phyloP scores from a whole-genome alignment of 2,329 filamentous ascomycete genomes.

The Colletotrichum horii region DNA sequence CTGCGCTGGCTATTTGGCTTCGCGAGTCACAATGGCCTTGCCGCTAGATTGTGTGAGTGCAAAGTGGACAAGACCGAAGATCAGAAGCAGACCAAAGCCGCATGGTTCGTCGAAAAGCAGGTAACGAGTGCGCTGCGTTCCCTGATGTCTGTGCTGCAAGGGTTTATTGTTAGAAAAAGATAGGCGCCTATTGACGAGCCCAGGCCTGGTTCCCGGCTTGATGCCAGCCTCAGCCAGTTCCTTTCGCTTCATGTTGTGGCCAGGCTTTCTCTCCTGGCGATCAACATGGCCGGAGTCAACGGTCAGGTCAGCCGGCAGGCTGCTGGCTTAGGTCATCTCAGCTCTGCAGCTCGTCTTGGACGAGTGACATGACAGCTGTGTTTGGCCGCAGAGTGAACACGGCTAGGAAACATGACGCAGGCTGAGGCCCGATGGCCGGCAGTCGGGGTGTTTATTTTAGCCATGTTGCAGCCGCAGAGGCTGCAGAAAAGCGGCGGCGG shows the following conservation, averaged over 20 bases:
- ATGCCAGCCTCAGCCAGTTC: background rate
- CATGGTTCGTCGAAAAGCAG: background rate
- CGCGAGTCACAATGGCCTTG: background rate
- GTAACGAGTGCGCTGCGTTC: background rate
- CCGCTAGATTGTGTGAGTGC: background rate
- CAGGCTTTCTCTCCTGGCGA: background rate
- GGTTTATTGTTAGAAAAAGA: background rate
- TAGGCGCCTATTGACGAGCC: background rate
- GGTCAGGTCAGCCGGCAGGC: background rate
- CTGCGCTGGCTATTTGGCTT: background rate
- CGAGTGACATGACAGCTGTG: background rate
- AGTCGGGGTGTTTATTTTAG: slow-evolving; percentile 7
- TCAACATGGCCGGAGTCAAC: background rate
- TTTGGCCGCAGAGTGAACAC: background rate
- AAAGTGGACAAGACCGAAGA: background rate
- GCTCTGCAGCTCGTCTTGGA: background rate
- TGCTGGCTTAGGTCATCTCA: background rate
- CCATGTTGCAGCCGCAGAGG: slow-evolving; percentile 6
- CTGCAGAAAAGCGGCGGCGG: slow-evolving; percentile 1
- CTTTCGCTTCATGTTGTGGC: background rate
- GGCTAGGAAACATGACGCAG: background rate
- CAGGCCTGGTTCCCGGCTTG: background rate
- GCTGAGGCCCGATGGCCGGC: background rate
- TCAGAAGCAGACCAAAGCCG: background rate
- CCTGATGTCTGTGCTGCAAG: background rate